A percentile compares a stretch with the other conserved stretches of the same genome.
These are phyloP conservation scores for Petunia hybrid DNA, from an alignment of 305 asterid species.

Conservation along the genomic window DNA sequence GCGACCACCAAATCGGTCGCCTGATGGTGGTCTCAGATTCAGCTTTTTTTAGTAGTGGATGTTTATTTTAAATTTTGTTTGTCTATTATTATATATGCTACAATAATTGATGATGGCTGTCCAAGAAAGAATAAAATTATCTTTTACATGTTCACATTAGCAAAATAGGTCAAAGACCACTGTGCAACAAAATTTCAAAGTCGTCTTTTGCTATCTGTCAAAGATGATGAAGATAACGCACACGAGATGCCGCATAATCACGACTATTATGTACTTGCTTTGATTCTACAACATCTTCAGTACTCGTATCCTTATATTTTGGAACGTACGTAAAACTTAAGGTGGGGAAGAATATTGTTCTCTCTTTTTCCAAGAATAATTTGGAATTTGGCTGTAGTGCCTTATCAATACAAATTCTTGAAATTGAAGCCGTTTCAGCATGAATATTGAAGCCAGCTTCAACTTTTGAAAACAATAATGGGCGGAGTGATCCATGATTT, in stretches of 20 bases:
- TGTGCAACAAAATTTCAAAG: slow-evolving; percentile 2
- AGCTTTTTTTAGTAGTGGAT: no score
- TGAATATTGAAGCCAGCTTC: slow-evolving; percentile 4
- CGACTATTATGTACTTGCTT: not conserved
- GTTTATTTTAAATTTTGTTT: no score
- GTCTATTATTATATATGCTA: no score
- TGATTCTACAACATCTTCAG: slow-evolving; percentile 14
- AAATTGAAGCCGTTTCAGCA: not conserved
- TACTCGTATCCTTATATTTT: not conserved
- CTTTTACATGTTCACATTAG: not conserved
- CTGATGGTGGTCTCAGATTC: no score
- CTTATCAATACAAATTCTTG: no score
- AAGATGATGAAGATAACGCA: slow-evolving; percentile 16
- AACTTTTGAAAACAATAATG: not conserved
- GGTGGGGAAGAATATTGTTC: not conserved
- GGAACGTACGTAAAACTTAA: no score
- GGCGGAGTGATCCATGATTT: no score
- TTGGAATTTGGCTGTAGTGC: no score
- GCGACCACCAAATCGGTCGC: no score
- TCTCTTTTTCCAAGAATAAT: no score
- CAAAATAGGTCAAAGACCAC: not conserved
- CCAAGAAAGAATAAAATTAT: not conserved
- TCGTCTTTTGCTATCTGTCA: not conserved
- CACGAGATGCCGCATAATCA: slow-evolving; percentile 26
- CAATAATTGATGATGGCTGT: not conserved